Percentiles rank a stretch among this genome's conserved stretches.
Evolutionary conservation across 306 rosid genomes (phyloP).

Genomic region (Ochetophila trinervis): DNA sequence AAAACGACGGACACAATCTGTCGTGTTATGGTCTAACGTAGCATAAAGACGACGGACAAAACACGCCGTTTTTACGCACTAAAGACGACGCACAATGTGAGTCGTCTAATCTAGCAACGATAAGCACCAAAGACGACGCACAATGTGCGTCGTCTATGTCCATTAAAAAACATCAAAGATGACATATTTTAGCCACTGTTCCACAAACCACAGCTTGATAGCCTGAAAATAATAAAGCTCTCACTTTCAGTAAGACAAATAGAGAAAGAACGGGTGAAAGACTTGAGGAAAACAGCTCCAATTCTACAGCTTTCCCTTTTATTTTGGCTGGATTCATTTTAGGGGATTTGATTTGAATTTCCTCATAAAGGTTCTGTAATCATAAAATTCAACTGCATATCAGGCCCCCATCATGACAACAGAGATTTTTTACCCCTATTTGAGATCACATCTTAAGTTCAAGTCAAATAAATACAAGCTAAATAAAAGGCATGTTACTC

Average conservation of each 20-base stretch:
- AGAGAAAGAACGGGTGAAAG: constrained; percentile 1
- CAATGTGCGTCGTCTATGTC: too few species aligned
- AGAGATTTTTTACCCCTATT: background rate
- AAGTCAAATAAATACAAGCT: constrained; percentile 18
- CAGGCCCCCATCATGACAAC: background rate
- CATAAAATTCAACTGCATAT: constrained; percentile 6
- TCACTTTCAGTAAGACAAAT: constrained; percentile 20
- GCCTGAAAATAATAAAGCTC: constrained; percentile 42
- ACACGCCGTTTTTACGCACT: too few species aligned
- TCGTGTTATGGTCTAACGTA: too few species aligned
- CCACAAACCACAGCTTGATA: constrained; percentile 84
- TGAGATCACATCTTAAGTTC: constrained; percentile 1
- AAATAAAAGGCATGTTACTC: constrained; percentile 14
- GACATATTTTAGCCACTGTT: too few species aligned
- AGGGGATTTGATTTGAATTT: constrained; percentile 6
- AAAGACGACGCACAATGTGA: too few species aligned
- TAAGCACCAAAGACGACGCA: too few species aligned
- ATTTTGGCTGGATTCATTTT: constrained; percentile 9
- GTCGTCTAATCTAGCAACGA: too few species aligned
- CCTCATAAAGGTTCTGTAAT: constrained; percentile 22
- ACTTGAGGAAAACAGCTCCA: background rate
- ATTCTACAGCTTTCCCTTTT: constrained; percentile 3
- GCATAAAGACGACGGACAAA: too few species aligned
- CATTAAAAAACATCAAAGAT: too few species aligned
- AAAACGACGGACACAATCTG: too few species aligned